Evolutionary conservation across 2,329 filamentous ascomycete genomes (phyloP), one percentile per base, ranked within the genome.

Genomic region (Microdochium trichocladiopsis): DNA sequence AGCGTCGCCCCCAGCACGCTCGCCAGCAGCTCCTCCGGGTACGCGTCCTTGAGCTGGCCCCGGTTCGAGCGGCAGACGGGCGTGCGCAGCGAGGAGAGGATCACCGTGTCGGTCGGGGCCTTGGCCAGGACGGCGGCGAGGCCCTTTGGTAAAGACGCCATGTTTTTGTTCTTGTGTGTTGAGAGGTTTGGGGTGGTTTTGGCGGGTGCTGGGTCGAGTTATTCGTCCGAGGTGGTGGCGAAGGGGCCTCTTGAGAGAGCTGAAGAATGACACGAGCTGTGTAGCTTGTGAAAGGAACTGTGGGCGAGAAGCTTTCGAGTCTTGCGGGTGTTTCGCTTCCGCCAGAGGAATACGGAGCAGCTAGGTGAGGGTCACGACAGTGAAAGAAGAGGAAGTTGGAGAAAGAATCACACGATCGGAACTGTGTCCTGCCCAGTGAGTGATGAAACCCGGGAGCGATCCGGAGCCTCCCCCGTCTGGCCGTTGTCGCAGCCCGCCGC

Each of bases 31-130:
- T 96, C 89, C 69, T 96, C 92, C 16, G 94, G 91, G 72, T 93
- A 92, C 49, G 92, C 86, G 67, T 95, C 88, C 69, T 90, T 89
- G 63, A 96, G 83, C 18, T 82, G 80, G 63, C 92, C 92, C 64
- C 90, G 90, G 75, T 90, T 87, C 41, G 90, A 83, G 57, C 90
- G 84, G 55, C 88, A 93, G 58, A 96, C 80, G 41, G 92, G 88
- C 8, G 92, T 96, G 60, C 92, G 89, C 41, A 96, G 80, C n/a
- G 91, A 84, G 21, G 91, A 95, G 61, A 96, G 84, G 66, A 96
- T 87, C 61, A 96, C 90, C 43, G 90, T 81, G 72, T 96, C 92
- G 58, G 84, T 81, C 41, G 90, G 87, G 23, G 84, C 74, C 70
- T 94, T 95, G 63, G 84, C 72, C 55, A 96, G 83, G 60, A 96